phyloP scores from a whole-genome alignment of 257 asterid genomes.

The Linderniella brevidens region DNA sequence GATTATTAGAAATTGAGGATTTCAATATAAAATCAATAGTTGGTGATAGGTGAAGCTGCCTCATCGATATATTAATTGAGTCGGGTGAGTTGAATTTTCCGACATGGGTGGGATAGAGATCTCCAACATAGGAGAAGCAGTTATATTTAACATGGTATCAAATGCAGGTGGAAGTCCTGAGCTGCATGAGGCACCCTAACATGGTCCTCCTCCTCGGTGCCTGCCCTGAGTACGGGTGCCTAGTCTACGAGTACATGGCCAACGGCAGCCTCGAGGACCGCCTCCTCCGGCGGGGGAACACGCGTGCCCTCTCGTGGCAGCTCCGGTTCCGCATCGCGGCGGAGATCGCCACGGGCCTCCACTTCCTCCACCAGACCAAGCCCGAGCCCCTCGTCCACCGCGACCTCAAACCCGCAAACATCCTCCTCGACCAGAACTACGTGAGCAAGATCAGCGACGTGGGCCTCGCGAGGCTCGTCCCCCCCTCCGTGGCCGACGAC shows the following conservation, averaged over 20 bases:
- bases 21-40: too few species aligned
- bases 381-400: slow-evolving; percentile 93
- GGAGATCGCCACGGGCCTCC: slow-evolving; percentile 62
- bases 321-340: slow-evolving; percentile 65
- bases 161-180: slow-evolving; percentile 63
- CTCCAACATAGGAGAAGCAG: too few species aligned
- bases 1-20: too few species aligned
- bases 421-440: slow-evolving; percentile 55
- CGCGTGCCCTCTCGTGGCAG: slow-evolving; percentile 59
- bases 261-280: slow-evolving; percentile 80
- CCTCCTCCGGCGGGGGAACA: slow-evolving; percentile 29
- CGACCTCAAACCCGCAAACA: slow-evolving; percentile 77
- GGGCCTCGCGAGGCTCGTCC: slow-evolving; percentile 75
- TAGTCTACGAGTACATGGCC: slow-evolving; percentile 75
- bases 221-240: slow-evolving; percentile 77
- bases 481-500: slow-evolving; percentile 41
- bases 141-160: too few species aligned
- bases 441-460: slow-evolving; percentile 84
- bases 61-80: too few species aligned
- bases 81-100: too few species aligned
- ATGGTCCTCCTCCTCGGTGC: slow-evolving; percentile 84
- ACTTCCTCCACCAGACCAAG: slow-evolving; percentile 77
- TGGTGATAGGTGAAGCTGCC: too few species aligned
- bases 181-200: slow-evolving; percentile 79
- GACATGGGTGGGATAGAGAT: too few species aligned